Evolutionary conservation across 2,329 filamentous ascomycete species (phyloP).

Genomic region (Hypocreales sp.): DNA sequence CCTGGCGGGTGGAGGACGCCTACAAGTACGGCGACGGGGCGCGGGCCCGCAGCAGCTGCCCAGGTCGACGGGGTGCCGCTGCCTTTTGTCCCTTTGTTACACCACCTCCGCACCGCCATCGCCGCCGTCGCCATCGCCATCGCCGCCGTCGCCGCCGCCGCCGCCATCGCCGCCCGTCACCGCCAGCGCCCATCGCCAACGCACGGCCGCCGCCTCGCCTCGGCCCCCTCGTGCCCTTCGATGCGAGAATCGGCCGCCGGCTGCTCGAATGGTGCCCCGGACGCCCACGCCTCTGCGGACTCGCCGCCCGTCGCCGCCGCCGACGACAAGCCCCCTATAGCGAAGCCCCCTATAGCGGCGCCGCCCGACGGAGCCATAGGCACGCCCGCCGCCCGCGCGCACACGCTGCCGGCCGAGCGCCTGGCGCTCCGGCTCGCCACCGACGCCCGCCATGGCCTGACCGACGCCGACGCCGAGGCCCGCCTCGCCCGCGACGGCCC

Average conservation of each 20-base stretch:
- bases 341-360: slow-evolving; percentile 24
- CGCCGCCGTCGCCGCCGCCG: too few species aligned
- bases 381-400: too few species aligned
- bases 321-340: slow-evolving; percentile 20
- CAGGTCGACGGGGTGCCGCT: too few species aligned
- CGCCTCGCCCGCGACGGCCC: slow-evolving; percentile 51
- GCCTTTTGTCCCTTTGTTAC: too few species aligned
- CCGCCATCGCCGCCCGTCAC: too few species aligned
- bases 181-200: slow-evolving; percentile 10
- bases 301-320: slow-evolving; percentile 17
- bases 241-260: slow-evolving; percentile 23
- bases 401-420: slow-evolving; percentile 18
- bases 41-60: too few species aligned
- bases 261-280: slow-evolving; percentile 24
- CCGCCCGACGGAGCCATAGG: slow-evolving; percentile 19
- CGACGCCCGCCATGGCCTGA: slow-evolving; percentile 43
- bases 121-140: too few species aligned
- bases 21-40: too few species aligned
- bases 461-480: slow-evolving; percentile 43
- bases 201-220: too few species aligned
- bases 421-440: slow-evolving; percentile 24
- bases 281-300: slow-evolving; percentile 22
- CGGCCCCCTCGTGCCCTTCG: too few species aligned
- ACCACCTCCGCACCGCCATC: too few species aligned
- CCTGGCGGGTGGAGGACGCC: too few species aligned